Base-by-base conservation (phyloP, 2,329 filamentous ascomycete species). In the Trichoderma guizhouense region DNA sequence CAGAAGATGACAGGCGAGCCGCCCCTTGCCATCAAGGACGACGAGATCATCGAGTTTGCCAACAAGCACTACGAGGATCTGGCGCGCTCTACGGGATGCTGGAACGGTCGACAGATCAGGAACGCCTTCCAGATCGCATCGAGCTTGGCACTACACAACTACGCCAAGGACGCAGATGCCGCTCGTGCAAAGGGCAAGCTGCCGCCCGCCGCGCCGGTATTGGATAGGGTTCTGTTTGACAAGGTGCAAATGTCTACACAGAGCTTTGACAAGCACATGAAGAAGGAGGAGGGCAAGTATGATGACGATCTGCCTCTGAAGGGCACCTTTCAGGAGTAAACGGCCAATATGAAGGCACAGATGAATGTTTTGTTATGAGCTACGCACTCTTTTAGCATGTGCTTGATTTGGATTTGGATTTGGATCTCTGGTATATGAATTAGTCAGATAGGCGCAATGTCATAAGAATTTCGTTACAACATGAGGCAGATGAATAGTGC, bases 221-320 rank as follows among this genome's bases (percentile, higher is more conserved):
- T 83, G 3, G 81, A 82, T n/a, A 78, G 79, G 1, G 69, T 74
- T 6, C 73, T 82, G 71, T 83, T 83, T 32, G 81, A 83, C 64
- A 83, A 83, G 78, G 81, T 83, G 9, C 81, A 83, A 77, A 79
- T 83, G 81, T 83, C 82, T 72, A 83, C 82, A 3, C 79, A 82
- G 76, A 82, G 80, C 74, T 83, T 83, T 72, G 81, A 83, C 21
- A 75, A 76, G 34, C 82, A 83, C 63, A 83, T 83, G 82, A 81
- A 80, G 77, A 82, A 82, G 72, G 78, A 82, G 57, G 76, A 80
- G 58, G 80, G 79, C 0, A 67, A 51, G 9, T 79, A 78, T 47
- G 81, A 82, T 7, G 71, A 71, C 0, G 81, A 82, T 1, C 39
- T 83, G 60, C 80, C 81, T 3, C 72, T 81, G 51, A 75, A 80